Conservation (phyloP, 345 rosid genomes). For the Aquilaria sinensis region DNA sequence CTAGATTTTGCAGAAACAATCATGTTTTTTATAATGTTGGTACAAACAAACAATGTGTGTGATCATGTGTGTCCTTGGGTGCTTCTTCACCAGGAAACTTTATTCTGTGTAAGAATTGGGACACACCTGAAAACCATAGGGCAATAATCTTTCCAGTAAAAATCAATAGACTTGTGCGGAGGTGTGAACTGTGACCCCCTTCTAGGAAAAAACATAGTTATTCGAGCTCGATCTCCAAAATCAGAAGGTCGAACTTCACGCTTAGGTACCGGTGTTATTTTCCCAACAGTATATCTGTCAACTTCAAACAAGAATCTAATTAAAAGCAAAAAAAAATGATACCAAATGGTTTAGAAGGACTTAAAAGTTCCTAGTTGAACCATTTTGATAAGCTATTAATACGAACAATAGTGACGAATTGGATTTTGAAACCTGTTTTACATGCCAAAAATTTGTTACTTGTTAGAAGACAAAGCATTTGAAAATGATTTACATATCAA, state of each 20-base stretch:
- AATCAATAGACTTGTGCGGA: conserved; percentile 76
- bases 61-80: no score
- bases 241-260: conserved; percentile 89
- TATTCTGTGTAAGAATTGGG: no score
- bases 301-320: conserved; percentile 29
- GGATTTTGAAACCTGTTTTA: no score
- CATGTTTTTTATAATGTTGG: no score
- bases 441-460: no score
- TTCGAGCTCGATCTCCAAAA: conserved; percentile 92
- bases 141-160: conserved; percentile 94
- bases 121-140: conserved; percentile 97
- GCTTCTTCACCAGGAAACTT: no score
- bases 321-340: conserved; percentile 4
- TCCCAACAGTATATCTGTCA: conserved; percentile 91
- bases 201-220: conserved; percentile 81
- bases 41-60: no score
- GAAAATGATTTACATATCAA: no score
- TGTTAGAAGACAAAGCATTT: no score
- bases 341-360: no score
- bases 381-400: not conserved
- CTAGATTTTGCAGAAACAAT: no score
- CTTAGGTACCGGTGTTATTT: conserved; percentile 87
- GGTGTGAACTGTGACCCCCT: conserved; percentile 92
- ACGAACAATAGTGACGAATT: no score
- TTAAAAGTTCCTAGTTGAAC: not conserved